A percentile compares a stretch with the other conserved stretches of the same genome.
Evolutionary conservation across 345 rosid species (phyloP).

Genomic region (Alliaria petiolata): DNA sequence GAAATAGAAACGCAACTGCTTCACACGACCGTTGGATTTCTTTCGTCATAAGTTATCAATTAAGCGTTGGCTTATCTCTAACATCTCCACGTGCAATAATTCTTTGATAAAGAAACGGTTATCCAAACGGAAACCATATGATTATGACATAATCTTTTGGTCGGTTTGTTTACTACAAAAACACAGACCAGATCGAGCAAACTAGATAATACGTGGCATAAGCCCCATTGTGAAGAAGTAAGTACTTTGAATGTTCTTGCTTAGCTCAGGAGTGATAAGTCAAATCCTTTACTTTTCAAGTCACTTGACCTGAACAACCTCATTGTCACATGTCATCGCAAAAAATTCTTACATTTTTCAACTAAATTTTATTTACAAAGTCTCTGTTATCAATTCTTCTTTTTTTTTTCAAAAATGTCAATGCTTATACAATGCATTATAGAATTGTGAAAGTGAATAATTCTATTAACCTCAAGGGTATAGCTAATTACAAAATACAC

Average conservation of each 20-base stretch:
- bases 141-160: conserved; percentile 13
- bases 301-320: background rate
- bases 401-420: too few relatives aligned
- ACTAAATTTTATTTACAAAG: too few relatives aligned
- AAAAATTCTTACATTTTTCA: background rate
- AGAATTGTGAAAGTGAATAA: too few relatives aligned
- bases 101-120: background rate
- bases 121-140: background rate
- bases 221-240: background rate
- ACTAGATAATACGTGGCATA: background rate
- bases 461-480: too few relatives aligned
- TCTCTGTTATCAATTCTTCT: too few relatives aligned
- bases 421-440: too few relatives aligned
- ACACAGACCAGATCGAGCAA: background rate
- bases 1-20: conserved; percentile 11
- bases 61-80: background rate
- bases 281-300: background rate
- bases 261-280: background rate
- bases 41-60: background rate
- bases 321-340: background rate
- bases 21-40: conserved; percentile 25
- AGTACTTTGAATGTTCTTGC: background rate
- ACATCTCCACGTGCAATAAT: conserved; percentile 1
- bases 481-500: too few relatives aligned
- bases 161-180: conserved; percentile 12